These are phyloP conservation scores for Backusella tuberculispora DNA, from an alignment of 192 early-diverging fungal species.

Conservation along the genomic window DNA sequence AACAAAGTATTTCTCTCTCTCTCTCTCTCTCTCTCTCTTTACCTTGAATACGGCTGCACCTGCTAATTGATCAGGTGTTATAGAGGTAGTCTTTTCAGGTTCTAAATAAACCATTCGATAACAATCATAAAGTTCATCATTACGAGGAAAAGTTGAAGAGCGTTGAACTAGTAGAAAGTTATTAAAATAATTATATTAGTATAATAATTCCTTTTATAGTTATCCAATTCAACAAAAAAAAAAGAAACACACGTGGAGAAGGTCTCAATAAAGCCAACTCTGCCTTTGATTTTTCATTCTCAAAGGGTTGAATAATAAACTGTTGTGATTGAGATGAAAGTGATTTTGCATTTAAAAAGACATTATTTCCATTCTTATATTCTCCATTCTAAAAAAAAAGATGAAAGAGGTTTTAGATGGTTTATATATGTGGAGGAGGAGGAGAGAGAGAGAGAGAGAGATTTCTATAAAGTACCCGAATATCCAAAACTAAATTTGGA, in stretches of 20 bases:
- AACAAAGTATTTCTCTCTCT: neutral
- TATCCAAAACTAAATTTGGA: slow-evolving; percentile 33
- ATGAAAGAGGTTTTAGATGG: neutral
- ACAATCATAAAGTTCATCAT: slow-evolving; percentile 28
- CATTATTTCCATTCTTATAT: slow-evolving; percentile 23
- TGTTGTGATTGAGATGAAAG: slow-evolving; percentile 18
- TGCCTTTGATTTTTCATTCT: slow-evolving; percentile 29
- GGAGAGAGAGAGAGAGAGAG: neutral
- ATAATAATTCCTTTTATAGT: neutral
- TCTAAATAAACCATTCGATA: slow-evolving; percentile 28
- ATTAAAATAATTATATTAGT: neutral
- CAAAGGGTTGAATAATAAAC: slow-evolving; percentile 34
- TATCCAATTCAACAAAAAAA: too few species aligned
- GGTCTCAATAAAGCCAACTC: slow-evolving; percentile 31
- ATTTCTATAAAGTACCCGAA: slow-evolving; percentile 19
- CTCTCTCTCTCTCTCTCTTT: neutral
- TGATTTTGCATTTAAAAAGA: slow-evolving; percentile 29
- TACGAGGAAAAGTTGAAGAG: slow-evolving; percentile 22
- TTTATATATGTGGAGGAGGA: too few species aligned
- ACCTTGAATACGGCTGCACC: slow-evolving; percentile 30
- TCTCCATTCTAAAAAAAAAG: slow-evolving; percentile 25
- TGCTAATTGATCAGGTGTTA: slow-evolving; percentile 15
- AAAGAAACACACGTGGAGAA: slow-evolving; percentile 13
- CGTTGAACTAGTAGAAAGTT: slow-evolving; percentile 9
- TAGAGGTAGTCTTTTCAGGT: neutral